phyloP scores from a whole-genome alignment of 345 rosid species.

The Linum lewisii region DNA sequence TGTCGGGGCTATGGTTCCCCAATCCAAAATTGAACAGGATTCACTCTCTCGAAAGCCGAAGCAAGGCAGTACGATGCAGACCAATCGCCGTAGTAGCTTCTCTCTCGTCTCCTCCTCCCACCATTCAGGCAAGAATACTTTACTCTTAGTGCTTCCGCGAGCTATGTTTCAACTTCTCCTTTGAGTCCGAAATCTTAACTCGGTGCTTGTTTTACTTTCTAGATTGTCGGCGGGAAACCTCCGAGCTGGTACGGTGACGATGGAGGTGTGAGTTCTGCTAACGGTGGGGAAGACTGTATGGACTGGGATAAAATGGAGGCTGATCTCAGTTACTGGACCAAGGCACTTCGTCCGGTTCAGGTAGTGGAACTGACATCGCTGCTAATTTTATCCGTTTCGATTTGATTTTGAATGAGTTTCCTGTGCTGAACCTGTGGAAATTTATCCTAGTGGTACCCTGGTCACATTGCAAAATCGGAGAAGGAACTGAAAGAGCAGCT shows the following conservation, averaged over 20 bases:
- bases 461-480: constrained; percentile 90
- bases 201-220: constrained; percentile 8
- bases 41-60: constrained; percentile 2
- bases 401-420: constrained; percentile 1
- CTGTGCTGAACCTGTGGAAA: neutral
- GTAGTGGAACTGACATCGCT: constrained; percentile 18
- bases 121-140: neutral
- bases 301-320: constrained; percentile 72
- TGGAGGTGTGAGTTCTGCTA: constrained; percentile 16
- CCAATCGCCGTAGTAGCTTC: neutral
- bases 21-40: neutral
- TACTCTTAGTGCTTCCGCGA: neutral
- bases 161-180: neutral
- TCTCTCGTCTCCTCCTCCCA: constrained; percentile 8
- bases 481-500: constrained; percentile 87
- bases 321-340: constrained; percentile 68
- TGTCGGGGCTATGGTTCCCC: constrained; percentile 14
- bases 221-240: constrained; percentile 61
- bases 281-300: constrained; percentile 21
- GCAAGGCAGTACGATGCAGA: neutral
- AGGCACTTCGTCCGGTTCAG: constrained; percentile 71
- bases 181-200: neutral
- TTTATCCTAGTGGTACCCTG: constrained; percentile 81
- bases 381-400: neutral
- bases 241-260: constrained; percentile 23